phyloP scores from a whole-genome alignment of 2,329 filamentous ascomycete species.

The Tympanopsis confertula region DNA sequence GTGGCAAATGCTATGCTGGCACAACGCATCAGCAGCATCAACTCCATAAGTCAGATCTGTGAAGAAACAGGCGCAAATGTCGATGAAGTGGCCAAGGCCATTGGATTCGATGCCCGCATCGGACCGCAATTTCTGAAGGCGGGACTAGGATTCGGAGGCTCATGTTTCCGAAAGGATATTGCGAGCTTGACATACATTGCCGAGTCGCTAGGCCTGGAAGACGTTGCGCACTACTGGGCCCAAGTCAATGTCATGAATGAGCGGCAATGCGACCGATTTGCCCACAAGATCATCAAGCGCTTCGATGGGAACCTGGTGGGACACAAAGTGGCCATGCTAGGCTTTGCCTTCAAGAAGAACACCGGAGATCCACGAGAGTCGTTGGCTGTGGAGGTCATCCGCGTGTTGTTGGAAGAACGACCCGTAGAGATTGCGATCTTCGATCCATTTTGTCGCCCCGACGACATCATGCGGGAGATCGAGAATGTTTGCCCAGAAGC shows the following conservation, averaged over 20 bases:
- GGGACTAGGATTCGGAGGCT: slow-evolving; percentile 50
- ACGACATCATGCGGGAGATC: slow-evolving; percentile 15
- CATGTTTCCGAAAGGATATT: slow-evolving; percentile 54
- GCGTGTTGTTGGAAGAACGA: slow-evolving; percentile 34
- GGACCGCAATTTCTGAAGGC: slow-evolving; percentile 45
- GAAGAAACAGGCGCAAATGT: slow-evolving; percentile 47
- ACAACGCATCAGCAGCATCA: slow-evolving; percentile 53
- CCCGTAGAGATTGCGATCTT: slow-evolving; percentile 36
- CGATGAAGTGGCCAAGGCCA: slow-evolving; percentile 38
- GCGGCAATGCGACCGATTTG: slow-evolving; percentile 42
- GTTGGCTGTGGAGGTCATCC: slow-evolving; percentile 38
- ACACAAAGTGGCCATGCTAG: slow-evolving; percentile 45
- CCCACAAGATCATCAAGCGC: slow-evolving; percentile 35
- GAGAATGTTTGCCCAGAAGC: slow-evolving; percentile 14
- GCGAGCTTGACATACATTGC: slow-evolving; percentile 45
- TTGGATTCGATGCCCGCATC: slow-evolving; percentile 44
- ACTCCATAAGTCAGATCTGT: slow-evolving; percentile 48
- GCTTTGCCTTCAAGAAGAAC: slow-evolving; percentile 51
- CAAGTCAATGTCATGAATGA: slow-evolving; percentile 46
- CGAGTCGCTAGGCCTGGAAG: slow-evolving; percentile 38
- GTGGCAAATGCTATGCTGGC: slow-evolving; percentile 53
- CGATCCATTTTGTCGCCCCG: slow-evolving; percentile 30
- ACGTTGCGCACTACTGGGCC: slow-evolving; percentile 49
- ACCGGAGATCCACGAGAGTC: slow-evolving; percentile 47
- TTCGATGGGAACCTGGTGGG: slow-evolving; percentile 39